A percentile compares a stretch with the other conserved stretches of the same genome.
phyloP scores from a whole-genome alignment of 2,329 filamentous ascomycete genomes.

The Bimuria novae-zelandiae region DNA sequence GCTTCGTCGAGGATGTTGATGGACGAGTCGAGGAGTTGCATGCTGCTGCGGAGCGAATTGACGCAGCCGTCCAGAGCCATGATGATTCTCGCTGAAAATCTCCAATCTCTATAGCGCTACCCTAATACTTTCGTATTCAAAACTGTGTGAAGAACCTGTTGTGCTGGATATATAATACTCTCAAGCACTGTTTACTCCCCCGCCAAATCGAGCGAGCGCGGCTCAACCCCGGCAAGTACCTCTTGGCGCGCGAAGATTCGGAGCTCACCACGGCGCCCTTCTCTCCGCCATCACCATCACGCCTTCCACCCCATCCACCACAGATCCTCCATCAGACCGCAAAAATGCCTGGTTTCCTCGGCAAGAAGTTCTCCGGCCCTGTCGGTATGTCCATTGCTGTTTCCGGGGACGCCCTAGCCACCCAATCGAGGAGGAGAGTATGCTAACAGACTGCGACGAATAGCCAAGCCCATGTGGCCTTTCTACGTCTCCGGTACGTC shows the following conservation, averaged over 20 bases:
- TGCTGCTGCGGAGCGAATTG: conserved; percentile 62
- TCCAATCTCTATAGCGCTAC: neutral
- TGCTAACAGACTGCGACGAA: conserved; percentile 43
- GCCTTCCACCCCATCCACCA: conserved; percentile 33
- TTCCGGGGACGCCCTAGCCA: conserved; percentile 2
- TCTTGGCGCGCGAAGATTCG: conserved; percentile 36
- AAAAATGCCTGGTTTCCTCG: conserved; percentile 52
- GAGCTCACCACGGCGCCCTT: conserved; percentile 19
- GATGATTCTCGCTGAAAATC: conserved; percentile 29
- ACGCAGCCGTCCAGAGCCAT: conserved; percentile 63
- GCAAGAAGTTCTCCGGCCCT: conserved; percentile 57
- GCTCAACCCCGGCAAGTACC: conserved; percentile 13
- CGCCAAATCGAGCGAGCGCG: neutral
- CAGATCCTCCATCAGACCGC: conserved; percentile 35
- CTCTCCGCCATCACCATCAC: conserved; percentile 35
- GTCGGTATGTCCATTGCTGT: conserved; percentile 49
- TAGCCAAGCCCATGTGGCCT: conserved; percentile 88
- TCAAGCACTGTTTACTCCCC: conserved; percentile 4
- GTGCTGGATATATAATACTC: no score
- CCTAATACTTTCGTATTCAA: no score
- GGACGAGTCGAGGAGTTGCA: conserved; percentile 65
- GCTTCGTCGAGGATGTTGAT: conserved; percentile 66
- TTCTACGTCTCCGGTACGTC: conserved; percentile 93
- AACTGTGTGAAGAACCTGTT: no score
- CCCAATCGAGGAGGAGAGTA: conserved; percentile 5